Conservation (phyloP, 2,329 filamentous ascomycete species). For the Aspergillus candidus region DNA sequence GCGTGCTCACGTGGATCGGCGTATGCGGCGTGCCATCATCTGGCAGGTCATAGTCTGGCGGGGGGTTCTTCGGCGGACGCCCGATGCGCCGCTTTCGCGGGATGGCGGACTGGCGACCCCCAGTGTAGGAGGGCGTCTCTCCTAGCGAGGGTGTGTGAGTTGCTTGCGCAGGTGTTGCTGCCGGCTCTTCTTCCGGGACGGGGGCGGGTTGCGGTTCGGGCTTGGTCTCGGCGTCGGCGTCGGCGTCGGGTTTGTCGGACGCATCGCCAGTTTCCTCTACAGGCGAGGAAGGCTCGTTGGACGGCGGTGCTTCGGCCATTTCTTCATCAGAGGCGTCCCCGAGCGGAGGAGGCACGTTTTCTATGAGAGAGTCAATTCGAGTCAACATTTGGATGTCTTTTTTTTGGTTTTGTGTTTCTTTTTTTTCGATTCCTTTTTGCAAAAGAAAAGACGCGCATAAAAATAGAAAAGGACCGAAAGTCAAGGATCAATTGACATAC, state of each 20-base stretch:
- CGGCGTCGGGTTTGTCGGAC: slow-evolving; percentile 21
- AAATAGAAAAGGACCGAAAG: neutral
- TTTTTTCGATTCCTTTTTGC: neutral
- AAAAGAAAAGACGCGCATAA: neutral
- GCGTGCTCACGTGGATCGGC: slow-evolving; percentile 45
- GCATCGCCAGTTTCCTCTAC: slow-evolving; percentile 31
- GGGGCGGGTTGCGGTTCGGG: slow-evolving; percentile 26
- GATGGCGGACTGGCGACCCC: slow-evolving; percentile 50
- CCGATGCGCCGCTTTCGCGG: slow-evolving; percentile 69
- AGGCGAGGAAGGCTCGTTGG: slow-evolving; percentile 27
- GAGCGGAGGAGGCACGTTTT: slow-evolving; percentile 36
- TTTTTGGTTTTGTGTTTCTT: neutral
- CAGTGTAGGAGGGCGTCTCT: slow-evolving; percentile 48
- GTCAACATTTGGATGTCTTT: slow-evolving; percentile 2
- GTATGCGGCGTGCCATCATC: slow-evolving; percentile 45
- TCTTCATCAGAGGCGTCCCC: slow-evolving; percentile 43
- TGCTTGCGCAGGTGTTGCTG: slow-evolving; percentile 35
- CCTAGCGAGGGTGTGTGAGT: slow-evolving; percentile 42
- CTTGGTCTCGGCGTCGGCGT: slow-evolving; percentile 22
- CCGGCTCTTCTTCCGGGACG: slow-evolving; percentile 41
- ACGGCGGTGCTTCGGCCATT: slow-evolving; percentile 34
- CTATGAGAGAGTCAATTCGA: slow-evolving; percentile 26
- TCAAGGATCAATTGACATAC: slow-evolving; percentile 25
- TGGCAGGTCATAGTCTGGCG: slow-evolving; percentile 66
- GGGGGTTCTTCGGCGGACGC: slow-evolving; percentile 76